Percentiles rank a stretch among this genome's conserved stretches.
These are phyloP conservation scores for Calonectria hawksworthii DNA, from an alignment of 2,329 filamentous ascomycete genomes.

Conservation along the genomic window DNA sequence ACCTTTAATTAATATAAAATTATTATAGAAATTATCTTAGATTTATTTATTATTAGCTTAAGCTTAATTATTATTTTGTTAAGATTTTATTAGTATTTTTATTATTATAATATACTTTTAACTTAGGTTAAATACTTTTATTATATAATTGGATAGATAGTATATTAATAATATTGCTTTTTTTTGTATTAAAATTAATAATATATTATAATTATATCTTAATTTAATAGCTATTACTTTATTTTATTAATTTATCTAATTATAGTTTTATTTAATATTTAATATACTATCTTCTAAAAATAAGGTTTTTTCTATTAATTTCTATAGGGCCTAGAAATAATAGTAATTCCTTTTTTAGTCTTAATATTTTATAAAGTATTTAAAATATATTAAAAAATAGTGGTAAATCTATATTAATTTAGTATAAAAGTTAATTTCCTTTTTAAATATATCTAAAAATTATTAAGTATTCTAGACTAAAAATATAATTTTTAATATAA, in stretches of 20 bases:
- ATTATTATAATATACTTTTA: slow-evolving; percentile 6
- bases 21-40: neutral
- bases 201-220: slow-evolving; percentile 16
- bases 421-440: slow-evolving; percentile 17
- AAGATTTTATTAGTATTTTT: neutral
- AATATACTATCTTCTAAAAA: slow-evolving; percentile 5
- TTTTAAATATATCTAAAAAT: slow-evolving; percentile 9
- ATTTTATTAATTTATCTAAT: slow-evolving; percentile 9
- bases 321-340: slow-evolving; percentile 12
- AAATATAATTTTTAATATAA: neutral
- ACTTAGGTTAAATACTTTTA: slow-evolving; percentile 6
- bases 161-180: slow-evolving; percentile 15
- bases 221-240: neutral
- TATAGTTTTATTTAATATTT: neutral
- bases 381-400: slow-evolving; percentile 9
- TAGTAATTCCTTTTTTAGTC: neutral
- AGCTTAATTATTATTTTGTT: neutral
- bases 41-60: too few relatives aligned
- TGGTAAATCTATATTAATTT: neutral
- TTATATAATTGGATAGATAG: slow-evolving; percentile 17
- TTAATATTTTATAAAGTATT: slow-evolving; percentile 9
- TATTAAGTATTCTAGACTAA: neutral
- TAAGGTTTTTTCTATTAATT: neutral
- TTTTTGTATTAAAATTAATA: slow-evolving; percentile 10
- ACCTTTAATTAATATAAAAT: too few relatives aligned